phyloP scores from a whole-genome alignment of 257 asterid species.

The Leptodermis oblonga region DNA sequence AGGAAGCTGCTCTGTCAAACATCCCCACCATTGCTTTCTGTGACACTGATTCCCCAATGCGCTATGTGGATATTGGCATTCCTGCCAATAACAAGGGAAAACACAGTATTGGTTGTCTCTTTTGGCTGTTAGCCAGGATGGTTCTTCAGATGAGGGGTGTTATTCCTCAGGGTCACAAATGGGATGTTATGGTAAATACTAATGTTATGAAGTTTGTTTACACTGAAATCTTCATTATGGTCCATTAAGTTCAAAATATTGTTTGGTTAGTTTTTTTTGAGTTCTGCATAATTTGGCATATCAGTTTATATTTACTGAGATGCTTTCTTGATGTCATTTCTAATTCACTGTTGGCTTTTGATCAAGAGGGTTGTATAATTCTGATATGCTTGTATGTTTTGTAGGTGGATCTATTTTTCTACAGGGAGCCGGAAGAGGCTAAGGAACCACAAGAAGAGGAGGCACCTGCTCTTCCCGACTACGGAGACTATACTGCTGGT shows the following conservation, averaged over 20 bases:
- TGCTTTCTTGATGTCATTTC: neutral
- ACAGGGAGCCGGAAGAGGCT: conserved; percentile 40
- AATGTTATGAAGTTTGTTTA: neutral
- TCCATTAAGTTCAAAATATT: too few relatives aligned
- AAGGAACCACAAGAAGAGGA: conserved; percentile 34
- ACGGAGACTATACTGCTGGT: conserved; percentile 17
- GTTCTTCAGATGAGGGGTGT: conserved; percentile 41
- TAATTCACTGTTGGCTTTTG: neutral
- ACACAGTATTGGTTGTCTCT: conserved; percentile 39
- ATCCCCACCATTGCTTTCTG: conserved; percentile 43
- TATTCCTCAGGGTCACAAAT: conserved; percentile 36
- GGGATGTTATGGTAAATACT: conserved; percentile 38
- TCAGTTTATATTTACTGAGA: too few relatives aligned
- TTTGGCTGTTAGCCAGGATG: conserved; percentile 41
- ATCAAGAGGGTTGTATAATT: neutral
- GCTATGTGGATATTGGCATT: conserved; percentile 38
- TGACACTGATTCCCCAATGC: conserved; percentile 40
- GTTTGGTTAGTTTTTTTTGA: too few relatives aligned
- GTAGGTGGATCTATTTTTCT: conserved; percentile 40
- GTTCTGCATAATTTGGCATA: too few relatives aligned
- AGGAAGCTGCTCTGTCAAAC: conserved; percentile 34
- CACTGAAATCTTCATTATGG: neutral
- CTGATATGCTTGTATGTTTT: neutral
- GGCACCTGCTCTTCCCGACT: conserved; percentile 18
- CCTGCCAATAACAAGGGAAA: conserved; percentile 43